Evolutionary conservation across 148 eudicot species (phyloP).

Genomic region (Diospyros kaki): DNA sequence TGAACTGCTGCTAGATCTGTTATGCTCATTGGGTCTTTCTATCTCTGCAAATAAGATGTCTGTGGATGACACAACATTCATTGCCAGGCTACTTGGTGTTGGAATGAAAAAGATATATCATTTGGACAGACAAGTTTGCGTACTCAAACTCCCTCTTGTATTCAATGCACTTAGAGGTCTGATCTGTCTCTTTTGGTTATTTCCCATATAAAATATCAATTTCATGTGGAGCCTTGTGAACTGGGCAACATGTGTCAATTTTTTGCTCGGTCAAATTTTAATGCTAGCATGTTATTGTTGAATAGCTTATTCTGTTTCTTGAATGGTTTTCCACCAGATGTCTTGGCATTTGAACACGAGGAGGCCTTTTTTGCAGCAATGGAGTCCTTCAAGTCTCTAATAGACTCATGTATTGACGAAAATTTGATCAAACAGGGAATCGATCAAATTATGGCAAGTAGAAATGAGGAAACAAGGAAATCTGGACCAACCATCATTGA

Average conservation of each 20-base stretch:
- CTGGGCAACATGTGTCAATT: neutral
- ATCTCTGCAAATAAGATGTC: conserved; percentile 58
- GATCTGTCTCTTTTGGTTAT: neutral
- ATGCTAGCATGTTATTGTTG: neutral
- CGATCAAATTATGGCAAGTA: conserved; percentile 29
- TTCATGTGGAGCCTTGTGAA: neutral
- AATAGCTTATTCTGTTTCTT: conserved; percentile 14
- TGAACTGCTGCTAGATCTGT: conserved; percentile 62
- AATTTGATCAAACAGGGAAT: conserved; percentile 65
- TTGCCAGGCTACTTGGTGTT: conserved; percentile 69
- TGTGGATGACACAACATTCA: conserved; percentile 81
- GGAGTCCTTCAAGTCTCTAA: conserved; percentile 70
- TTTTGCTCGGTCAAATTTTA: neutral
- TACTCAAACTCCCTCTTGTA: conserved; percentile 73
- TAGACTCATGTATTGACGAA: conserved; percentile 71
- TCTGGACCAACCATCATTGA: conserved; percentile 67
- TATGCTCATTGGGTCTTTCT: conserved; percentile 53
- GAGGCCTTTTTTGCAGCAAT: conserved; percentile 75
- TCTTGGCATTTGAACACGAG: conserved; percentile 76
- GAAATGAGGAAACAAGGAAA: conserved; percentile 29
- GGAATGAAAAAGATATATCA: conserved; percentile 72
- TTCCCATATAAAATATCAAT: neutral
- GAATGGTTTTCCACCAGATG: conserved; percentile 43
- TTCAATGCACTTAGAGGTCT: conserved; percentile 74
- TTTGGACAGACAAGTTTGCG: conserved; percentile 56